Conservation (phyloP, 1,139 yeast species). For the Candida albicans region DNA sequence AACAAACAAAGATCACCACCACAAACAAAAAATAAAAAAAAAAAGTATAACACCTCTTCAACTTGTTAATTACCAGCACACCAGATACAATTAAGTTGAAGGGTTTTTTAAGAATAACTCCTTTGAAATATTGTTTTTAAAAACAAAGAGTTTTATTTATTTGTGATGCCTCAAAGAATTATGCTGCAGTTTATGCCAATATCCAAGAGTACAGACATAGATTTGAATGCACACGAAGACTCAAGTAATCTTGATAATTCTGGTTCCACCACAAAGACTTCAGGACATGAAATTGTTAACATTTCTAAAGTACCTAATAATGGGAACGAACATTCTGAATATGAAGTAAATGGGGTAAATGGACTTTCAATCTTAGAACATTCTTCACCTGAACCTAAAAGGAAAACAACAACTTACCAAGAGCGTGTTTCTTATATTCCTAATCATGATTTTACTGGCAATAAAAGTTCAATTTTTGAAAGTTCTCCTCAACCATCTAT, state of each 20-base stretch:
- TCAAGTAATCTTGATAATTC: constrained; percentile 1
- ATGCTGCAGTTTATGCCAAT: constrained; percentile 2
- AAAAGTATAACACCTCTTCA: too few relatives aligned
- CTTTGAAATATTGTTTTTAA: too few relatives aligned
- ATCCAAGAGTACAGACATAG: background rate
- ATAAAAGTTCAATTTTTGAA: constrained; percentile 12
- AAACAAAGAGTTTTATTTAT: too few relatives aligned
- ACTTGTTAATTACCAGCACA: too few relatives aligned
- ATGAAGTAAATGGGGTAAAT: background rate
- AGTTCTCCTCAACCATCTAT: constrained; percentile 32
- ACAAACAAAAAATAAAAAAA: too few relatives aligned
- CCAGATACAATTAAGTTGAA: too few relatives aligned
- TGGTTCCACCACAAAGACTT: constrained; percentile 4
- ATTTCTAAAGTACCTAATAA: background rate
- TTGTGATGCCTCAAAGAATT: background rate
- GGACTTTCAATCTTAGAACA: constrained; percentile 10
- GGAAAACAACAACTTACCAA: constrained; percentile 24
- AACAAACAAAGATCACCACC: too few relatives aligned
- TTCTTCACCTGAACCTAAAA: constrained; percentile 9
- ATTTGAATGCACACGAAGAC: background rate
- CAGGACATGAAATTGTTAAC: constrained; percentile 1
- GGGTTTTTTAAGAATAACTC: too few relatives aligned
- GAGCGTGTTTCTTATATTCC: constrained; percentile 32
- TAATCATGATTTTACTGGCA: constrained; percentile 32
- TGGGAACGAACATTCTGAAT: background rate